phyloP scores from a whole-genome alignment of 192 early-diverging fungal species.

The Coemansia sp. region DNA sequence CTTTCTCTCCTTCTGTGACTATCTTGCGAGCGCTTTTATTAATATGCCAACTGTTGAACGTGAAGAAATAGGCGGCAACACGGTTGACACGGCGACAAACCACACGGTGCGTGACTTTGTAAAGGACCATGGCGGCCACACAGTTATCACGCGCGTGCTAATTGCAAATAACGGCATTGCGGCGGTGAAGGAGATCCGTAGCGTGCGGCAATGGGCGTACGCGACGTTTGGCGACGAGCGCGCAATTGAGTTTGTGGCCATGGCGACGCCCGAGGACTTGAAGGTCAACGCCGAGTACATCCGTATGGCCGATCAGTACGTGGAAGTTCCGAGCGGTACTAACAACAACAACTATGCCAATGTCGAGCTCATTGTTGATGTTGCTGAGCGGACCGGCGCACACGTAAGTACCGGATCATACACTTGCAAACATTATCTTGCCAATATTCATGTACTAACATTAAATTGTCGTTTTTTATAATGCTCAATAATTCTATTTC shows the following conservation, averaged over 20 bases:
- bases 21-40: too few relatives aligned
- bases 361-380: slow-evolving; percentile 96
- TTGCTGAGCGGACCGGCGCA: slow-evolving; percentile 95
- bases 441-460: too few relatives aligned
- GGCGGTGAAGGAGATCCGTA: slow-evolving; percentile 98
- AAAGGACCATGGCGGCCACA: slow-evolving; percentile 73
- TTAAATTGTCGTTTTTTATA: too few relatives aligned
- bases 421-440: too few relatives aligned
- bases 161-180: slow-evolving; percentile 99
- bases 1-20: too few relatives aligned
- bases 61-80: slow-evolving; percentile 80
- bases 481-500: too few relatives aligned
- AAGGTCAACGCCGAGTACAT: slow-evolving; percentile 98
- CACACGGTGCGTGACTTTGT: slow-evolving; percentile 75
- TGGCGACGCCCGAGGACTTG: slow-evolving; percentile 98
- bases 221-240: slow-evolving; percentile 96
- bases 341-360: slow-evolving; percentile 99
- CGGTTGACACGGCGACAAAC: slow-evolving; percentile 60
- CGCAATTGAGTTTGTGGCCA: slow-evolving; percentile 94
- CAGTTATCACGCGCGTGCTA: slow-evolving; percentile 90
- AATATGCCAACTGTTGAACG: too few relatives aligned
- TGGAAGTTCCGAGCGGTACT: slow-evolving; percentile 96
- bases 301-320: slow-evolving; percentile 98
- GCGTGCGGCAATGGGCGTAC: slow-evolving; percentile 97
- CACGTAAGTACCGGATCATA: too few relatives aligned